phyloP scores from a whole-genome alignment of 23 red algal genomes.

The Pyropia yezoensis region DNA sequence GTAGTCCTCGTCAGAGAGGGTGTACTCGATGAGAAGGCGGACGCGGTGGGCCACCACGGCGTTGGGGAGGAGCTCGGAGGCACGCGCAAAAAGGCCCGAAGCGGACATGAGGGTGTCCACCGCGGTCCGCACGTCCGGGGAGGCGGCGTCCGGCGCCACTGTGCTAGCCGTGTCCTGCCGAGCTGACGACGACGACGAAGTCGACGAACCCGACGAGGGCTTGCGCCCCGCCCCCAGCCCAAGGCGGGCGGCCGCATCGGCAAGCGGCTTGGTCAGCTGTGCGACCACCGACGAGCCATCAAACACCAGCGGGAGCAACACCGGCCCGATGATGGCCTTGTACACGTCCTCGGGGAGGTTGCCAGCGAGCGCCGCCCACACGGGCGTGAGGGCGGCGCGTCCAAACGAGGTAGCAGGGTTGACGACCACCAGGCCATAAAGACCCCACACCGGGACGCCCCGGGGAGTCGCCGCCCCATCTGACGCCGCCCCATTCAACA shows the following conservation, averaged over 20 bases:
- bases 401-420: conserved; percentile 62
- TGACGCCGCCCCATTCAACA: no score
- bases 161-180: conserved; percentile 3
- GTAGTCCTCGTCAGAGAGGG: conserved; percentile 8
- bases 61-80: conserved; percentile 29
- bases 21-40: conserved; percentile 15
- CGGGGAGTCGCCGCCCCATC: no score
- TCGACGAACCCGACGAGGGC: conserved; percentile 8
- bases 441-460: no score
- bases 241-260: no score
- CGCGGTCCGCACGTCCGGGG: no score
- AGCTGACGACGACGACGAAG: conserved; percentile 16
- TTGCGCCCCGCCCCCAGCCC: neutral
- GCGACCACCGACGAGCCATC: neutral
- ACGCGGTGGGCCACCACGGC: conserved; percentile 33
- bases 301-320: neutral
- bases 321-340: conserved; percentile 28
- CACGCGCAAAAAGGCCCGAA: neutral
- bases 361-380: neutral
- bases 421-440: conserved; percentile 34
- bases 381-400: conserved; percentile 2
- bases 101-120: no score
- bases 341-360: conserved; percentile 20
- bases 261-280: neutral
- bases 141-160: neutral